Base-by-base conservation (phyloP, 176 grass and related monocot genomes). In the barley (Hordeum vulgare) region DNA sequence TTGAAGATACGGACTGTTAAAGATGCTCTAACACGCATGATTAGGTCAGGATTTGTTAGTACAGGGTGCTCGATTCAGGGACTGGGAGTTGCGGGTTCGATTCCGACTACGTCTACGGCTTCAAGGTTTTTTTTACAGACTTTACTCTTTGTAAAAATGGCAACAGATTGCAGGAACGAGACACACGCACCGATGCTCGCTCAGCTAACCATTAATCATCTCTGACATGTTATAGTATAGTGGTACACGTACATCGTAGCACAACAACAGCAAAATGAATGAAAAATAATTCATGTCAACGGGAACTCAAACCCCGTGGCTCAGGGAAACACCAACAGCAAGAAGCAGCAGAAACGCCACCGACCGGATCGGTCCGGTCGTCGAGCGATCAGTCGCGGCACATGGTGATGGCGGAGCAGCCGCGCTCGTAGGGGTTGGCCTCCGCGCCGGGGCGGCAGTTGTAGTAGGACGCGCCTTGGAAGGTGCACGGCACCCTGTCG, bases 391-490 rank as follows among this genome's bases (percentile, higher is more conserved):
- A 92, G 56, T 28, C 26, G 73, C 88, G 92, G 86, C 94, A 92
- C 58, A 11, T 15, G 20, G 88, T 75, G 84, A 94, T 89, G 29
- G 61, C 18, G 20, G 71, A 77, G 83, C 92, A 92, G 66, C 94
- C 86, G 76, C 88, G 88, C n/a, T 2, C 17, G 78, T 97, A 92
- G 74, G 92, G 92, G 75, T 97, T 91, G 71, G 81, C 92, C 39
- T 81, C 74, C 9, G 74, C 86, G 27, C 92, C 83, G 10, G 81
- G 63, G 1, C 2, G 68, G 83, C 90, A 97, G 90, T 97, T 94
- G 92, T 97, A 97, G 84, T 97, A 92, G 42, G 92, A 97, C 21
- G 69, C 81, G 31, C 92, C 92, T 24, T 9, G 69, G 20, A 2
- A 9, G 29, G 78, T 31, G 90, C 92, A 92, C 17, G 88, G 92